These are phyloP conservation scores for Scleroderma bovista DNA, from an alignment of 768 basidiomycete species.

Conservation along the genomic window DNA sequence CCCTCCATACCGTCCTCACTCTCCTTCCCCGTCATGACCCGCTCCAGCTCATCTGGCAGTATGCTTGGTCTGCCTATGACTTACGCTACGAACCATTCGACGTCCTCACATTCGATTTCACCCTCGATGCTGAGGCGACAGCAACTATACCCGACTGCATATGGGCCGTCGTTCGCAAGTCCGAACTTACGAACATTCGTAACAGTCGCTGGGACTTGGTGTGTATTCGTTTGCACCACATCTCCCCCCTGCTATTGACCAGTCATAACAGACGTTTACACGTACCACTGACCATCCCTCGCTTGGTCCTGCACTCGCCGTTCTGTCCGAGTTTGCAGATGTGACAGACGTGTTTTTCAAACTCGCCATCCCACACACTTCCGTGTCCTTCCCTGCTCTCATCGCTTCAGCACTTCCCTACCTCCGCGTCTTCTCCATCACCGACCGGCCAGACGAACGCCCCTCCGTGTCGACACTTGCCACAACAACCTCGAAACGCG, in stretches of 20 bases:
- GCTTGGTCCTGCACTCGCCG: constrained; percentile 56
- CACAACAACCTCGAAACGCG: constrained; percentile 54
- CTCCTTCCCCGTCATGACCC: constrained; percentile 84
- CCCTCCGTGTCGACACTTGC: constrained; percentile 56
- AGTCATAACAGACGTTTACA: constrained; percentile 64
- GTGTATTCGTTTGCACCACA: constrained; percentile 25
- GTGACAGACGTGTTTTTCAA: constrained; percentile 77
- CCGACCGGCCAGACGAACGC: constrained; percentile 77
- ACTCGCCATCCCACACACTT: constrained; percentile 26
- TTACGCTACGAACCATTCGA: constrained; percentile 67
- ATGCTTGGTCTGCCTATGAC: constrained; percentile 62
- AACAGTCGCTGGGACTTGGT: constrained; percentile 84
- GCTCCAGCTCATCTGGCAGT: constrained; percentile 58
- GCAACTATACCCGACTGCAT: constrained; percentile 61
- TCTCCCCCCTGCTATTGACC: constrained; percentile 1
- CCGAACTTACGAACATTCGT: constrained; percentile 65
- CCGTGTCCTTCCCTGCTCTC: constrained; percentile 47
- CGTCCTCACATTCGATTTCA: constrained; percentile 74
- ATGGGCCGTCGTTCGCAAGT: constrained; percentile 80
- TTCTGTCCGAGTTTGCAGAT: constrained; percentile 90
- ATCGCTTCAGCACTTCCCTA: constrained; percentile 61
- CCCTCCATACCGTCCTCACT: constrained; percentile 74
- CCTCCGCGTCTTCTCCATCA: constrained; percentile 85
- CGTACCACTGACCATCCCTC: constrained; percentile 62
- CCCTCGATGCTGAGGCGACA: constrained; percentile 40